A percentile compares a stretch with the other conserved stretches of the same genome.
Conservation (phyloP, 257 asterid species). For the Craterostigma plantagineum region DNA sequence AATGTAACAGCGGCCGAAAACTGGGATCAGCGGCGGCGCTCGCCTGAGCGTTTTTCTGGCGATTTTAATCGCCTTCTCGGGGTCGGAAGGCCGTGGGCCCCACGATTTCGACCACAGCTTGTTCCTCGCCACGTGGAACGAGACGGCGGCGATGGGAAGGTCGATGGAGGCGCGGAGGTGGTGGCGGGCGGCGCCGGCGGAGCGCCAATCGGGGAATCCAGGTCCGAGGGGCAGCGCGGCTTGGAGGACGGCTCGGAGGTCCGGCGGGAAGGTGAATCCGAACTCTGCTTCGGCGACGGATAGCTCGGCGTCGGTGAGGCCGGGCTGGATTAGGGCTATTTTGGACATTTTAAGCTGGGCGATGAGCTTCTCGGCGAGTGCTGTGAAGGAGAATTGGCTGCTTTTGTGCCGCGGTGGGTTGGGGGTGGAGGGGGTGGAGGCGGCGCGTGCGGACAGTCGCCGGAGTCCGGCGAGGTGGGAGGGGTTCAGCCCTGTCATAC, state of each 20-base stretch:
- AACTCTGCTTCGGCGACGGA: constrained; percentile 87
- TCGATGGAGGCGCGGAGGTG: constrained; percentile 75
- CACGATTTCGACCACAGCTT: constrained; percentile 79
- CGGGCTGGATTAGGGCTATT: constrained; percentile 37
- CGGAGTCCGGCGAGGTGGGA: constrained; percentile 87
- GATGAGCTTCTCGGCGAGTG: constrained; percentile 65
- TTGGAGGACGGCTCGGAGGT: constrained; percentile 64
- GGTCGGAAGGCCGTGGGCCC: constrained; percentile 63
- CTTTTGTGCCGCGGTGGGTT: constrained; percentile 73
- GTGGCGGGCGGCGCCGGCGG: constrained; percentile 49
- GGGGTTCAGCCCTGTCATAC: constrained; percentile 81
- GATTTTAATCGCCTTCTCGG: constrained; percentile 60
- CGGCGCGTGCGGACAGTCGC: constrained; percentile 87
- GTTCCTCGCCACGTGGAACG: constrained; percentile 72
- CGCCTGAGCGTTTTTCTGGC: constrained; percentile 66
- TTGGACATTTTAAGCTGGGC: constrained; percentile 41
- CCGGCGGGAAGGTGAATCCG: constrained; percentile 82
- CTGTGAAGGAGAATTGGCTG: constrained; percentile 62
- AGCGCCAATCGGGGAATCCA: constrained; percentile 92
- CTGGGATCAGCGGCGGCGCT: constrained; percentile 67
- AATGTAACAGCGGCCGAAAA: constrained; percentile 75
- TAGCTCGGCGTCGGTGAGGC: constrained; percentile 58
- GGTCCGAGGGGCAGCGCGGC: constrained; percentile 75
- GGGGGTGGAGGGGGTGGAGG: constrained; percentile 46
- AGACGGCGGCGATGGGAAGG: constrained; percentile 67